These are phyloP conservation scores for Olyra latifolia DNA, from an alignment of 176 grass and related monocot genomes.

Conservation along the genomic window DNA sequence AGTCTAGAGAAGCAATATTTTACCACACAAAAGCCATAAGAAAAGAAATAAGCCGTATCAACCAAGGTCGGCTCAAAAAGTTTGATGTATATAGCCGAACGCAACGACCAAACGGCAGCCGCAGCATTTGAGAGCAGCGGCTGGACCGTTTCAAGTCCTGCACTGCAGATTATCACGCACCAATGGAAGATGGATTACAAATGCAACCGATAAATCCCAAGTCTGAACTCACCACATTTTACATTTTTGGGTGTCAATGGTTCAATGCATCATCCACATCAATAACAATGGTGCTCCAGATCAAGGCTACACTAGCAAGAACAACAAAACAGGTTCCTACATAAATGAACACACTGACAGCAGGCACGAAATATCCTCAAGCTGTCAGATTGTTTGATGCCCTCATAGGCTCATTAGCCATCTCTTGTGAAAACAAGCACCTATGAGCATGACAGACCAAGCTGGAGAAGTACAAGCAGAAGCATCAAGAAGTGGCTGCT, in stretches of 20 bases:
- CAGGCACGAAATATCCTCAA: slow-evolving; percentile 46
- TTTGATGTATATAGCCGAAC: too few relatives aligned
- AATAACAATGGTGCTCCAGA: background rate
- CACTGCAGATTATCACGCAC: background rate
- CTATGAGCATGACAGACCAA: slow-evolving; percentile 41
- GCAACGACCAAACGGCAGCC: too few relatives aligned
- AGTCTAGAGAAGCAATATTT: too few relatives aligned
- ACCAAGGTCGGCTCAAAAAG: too few relatives aligned
- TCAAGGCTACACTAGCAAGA: slow-evolving; percentile 34
- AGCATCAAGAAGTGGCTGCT: slow-evolving; percentile 27
- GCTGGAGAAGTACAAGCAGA: slow-evolving; percentile 43
- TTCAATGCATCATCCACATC: slow-evolving; percentile 22
- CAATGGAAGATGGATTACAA: background rate
- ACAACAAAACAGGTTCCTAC: slow-evolving; percentile 35
- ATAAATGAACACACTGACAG: slow-evolving; percentile 45
- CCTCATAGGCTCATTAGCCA: background rate
- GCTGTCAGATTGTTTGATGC: slow-evolving; percentile 32
- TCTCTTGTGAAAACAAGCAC: background rate
- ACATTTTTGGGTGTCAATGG: slow-evolving; percentile 1
- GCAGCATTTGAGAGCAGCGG: too few relatives aligned
- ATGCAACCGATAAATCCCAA: background rate
- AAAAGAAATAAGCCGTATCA: too few relatives aligned
- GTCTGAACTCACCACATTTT: background rate
- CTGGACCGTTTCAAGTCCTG: background rate
- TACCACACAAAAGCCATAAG: too few relatives aligned